Conservation (phyloP, 2,329 filamentous ascomycete genomes). For the Sporothrix phasma region DNA sequence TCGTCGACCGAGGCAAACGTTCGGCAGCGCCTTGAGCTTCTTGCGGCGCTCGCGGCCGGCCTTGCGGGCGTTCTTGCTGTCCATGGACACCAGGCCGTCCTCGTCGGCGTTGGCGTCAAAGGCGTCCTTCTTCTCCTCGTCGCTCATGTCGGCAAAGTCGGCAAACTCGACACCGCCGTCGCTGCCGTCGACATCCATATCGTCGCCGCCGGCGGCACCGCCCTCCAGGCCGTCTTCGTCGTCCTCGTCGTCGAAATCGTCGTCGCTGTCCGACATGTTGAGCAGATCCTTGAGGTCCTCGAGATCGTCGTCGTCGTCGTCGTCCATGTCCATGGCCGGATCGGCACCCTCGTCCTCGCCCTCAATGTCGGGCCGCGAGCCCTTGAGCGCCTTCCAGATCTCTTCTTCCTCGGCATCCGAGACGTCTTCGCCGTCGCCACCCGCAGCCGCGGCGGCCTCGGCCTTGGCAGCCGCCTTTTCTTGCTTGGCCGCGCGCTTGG, state of each 20-base stretch:
- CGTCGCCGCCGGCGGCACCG: slow-evolving; percentile 22
- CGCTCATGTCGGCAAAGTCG: slow-evolving; percentile 32
- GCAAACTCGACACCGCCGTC: slow-evolving; percentile 23
- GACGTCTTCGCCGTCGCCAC: slow-evolving; percentile 46
- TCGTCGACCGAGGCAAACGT: slow-evolving; percentile 91
- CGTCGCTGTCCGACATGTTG: slow-evolving; percentile 29
- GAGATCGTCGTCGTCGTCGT: slow-evolving; percentile 32
- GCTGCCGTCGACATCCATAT: slow-evolving; percentile 30
- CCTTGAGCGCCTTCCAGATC: slow-evolving; percentile 29
- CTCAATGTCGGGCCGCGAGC: slow-evolving; percentile 30
- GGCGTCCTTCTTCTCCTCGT: slow-evolving; percentile 26
- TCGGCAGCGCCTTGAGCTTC: slow-evolving; percentile 79
- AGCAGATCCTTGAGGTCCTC: slow-evolving; percentile 11
- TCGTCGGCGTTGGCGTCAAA: slow-evolving; percentile 29
- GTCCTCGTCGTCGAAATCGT: slow-evolving; percentile 29
- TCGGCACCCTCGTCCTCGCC: slow-evolving; percentile 40
- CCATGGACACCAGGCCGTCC: slow-evolving; percentile 22
- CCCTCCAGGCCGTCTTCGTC: slow-evolving; percentile 29
- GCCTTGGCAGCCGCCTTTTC: slow-evolving; percentile 62
- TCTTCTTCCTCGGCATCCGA: slow-evolving; percentile 33
- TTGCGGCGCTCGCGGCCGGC: slow-evolving; percentile 56
- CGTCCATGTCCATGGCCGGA: slow-evolving; percentile 38
- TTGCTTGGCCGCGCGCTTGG: slow-evolving; percentile 34
- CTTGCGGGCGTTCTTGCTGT: slow-evolving; percentile 24
- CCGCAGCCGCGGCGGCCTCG: slow-evolving; percentile 37